Evolutionary conservation across 805 yeast species (phyloP).

Genomic region (Kuraishia molischiana): DNA sequence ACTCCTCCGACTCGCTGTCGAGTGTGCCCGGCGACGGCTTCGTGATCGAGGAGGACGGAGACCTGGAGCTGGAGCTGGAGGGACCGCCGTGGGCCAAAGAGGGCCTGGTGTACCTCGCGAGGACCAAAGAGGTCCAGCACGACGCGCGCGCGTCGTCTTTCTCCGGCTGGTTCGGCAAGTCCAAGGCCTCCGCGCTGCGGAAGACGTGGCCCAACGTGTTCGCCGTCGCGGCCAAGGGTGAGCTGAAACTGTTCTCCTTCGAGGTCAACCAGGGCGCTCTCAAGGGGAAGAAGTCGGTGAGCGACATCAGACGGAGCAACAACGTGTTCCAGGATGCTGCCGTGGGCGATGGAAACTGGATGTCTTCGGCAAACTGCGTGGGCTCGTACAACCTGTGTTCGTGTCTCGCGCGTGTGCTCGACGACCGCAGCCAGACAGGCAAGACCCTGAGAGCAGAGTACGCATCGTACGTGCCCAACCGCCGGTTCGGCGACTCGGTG

Average conservation of each 20-base stretch:
- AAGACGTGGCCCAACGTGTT: slow-evolving; percentile 39
- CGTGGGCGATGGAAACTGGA: slow-evolving; percentile 55
- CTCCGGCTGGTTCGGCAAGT: background rate
- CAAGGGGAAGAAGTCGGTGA: slow-evolving; percentile 5
- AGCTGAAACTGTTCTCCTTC: slow-evolving; percentile 47
- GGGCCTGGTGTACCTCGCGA: slow-evolving; percentile 24
- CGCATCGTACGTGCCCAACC: slow-evolving; percentile 18
- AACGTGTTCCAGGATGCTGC: slow-evolving; percentile 1
- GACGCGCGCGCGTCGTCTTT: slow-evolving; percentile 1
- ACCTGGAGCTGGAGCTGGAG: slow-evolving; percentile 49
- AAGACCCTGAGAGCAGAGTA: slow-evolving; percentile 1
- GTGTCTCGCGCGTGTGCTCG: slow-evolving; percentile 35
- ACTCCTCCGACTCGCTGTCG: background rate
- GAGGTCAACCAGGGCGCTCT: slow-evolving; percentile 10
- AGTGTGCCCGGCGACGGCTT: background rate
- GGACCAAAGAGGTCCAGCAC: slow-evolving; percentile 15
- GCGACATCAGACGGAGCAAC: slow-evolving; percentile 1
- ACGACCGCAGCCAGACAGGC: background rate
- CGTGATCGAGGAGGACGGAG: slow-evolving; percentile 33
- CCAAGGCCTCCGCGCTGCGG: background rate
- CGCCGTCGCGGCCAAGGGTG: slow-evolving; percentile 63
- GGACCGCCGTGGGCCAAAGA: slow-evolving; percentile 79
- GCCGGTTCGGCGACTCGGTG: slow-evolving; percentile 23
- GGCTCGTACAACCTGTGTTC: slow-evolving; percentile 44
- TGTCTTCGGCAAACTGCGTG: slow-evolving; percentile 47